Conservation (phyloP, 768 basidiomycete species). For the Russula brevipes region DNA sequence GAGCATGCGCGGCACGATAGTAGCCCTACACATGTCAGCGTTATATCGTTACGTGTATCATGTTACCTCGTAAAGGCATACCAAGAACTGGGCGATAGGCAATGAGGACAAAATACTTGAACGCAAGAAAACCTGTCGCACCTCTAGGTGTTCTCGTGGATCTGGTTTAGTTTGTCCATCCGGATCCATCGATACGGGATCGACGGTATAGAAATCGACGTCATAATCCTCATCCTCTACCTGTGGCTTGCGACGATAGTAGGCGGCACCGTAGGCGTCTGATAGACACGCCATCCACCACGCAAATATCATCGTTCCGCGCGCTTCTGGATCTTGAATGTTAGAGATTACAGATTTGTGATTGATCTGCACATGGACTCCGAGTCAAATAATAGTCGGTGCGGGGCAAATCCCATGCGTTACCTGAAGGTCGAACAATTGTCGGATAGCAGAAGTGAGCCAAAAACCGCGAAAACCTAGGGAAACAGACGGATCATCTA, state of each 20-base stretch:
- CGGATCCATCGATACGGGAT: slow-evolving; percentile 49
- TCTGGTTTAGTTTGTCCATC: slow-evolving; percentile 31
- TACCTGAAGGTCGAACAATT: slow-evolving; percentile 72
- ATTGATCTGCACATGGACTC: slow-evolving; percentile 55
- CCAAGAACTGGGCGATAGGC: slow-evolving; percentile 52
- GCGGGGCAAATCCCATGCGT: slow-evolving; percentile 22
- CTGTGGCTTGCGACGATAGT: slow-evolving; percentile 79
- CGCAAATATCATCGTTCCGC: slow-evolving; percentile 83
- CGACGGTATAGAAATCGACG: slow-evolving; percentile 80
- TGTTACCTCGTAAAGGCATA: slow-evolving; percentile 34
- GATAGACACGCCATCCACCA: slow-evolving; percentile 91
- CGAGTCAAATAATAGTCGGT: not conserved
- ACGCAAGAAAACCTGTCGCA: slow-evolving; percentile 31
- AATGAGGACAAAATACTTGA: slow-evolving; percentile 9
- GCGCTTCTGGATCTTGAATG: slow-evolving; percentile 67
- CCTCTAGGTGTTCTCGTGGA: slow-evolving; percentile 77
- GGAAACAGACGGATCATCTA: slow-evolving; percentile 22
- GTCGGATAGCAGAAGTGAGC: slow-evolving; percentile 71
- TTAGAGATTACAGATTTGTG: slow-evolving; percentile 72
- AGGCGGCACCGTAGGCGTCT: slow-evolving; percentile 79
- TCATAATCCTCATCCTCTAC: slow-evolving; percentile 82
- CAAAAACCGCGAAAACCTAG: slow-evolving; percentile 83
- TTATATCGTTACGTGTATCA: slow-evolving; percentile 19
- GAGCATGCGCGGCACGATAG: slow-evolving; percentile 74
- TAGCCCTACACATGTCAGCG: slow-evolving; percentile 53